phyloP scores from a whole-genome alignment of 2,329 filamentous ascomycete species.

The Macrophomina tecta region DNA sequence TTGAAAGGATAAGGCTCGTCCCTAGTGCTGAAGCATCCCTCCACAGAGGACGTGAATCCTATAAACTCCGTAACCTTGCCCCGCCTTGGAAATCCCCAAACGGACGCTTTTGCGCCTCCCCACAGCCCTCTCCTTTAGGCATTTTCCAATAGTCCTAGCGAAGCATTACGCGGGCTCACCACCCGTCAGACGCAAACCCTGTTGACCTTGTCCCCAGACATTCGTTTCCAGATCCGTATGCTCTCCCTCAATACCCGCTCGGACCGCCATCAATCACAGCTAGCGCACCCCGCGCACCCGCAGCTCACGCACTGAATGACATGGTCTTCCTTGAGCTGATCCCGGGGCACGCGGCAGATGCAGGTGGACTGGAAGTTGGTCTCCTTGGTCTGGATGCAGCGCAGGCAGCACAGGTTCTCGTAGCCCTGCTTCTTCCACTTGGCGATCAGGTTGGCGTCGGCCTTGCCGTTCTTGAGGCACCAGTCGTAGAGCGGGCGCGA shows the following conservation, averaged over 20 bases:
- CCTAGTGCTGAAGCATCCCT: background rate
- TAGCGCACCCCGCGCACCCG: constrained; percentile 85
- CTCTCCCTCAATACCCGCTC: too few species aligned
- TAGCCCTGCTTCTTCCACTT: constrained; percentile 99
- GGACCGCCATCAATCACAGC: constrained; percentile 10
- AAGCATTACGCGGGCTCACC: background rate
- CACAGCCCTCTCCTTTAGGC: background rate
- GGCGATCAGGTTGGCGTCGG: constrained; percentile 91
- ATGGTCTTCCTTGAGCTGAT: constrained; percentile 87
- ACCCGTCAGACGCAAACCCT: too few species aligned
- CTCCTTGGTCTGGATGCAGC: constrained; percentile 99
- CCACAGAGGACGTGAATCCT: background rate
- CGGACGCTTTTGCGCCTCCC: background rate
- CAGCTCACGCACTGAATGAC: constrained; percentile 94
- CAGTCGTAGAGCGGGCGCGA: constrained; percentile 92
- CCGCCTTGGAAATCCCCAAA: background rate
- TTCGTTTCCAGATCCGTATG: background rate
- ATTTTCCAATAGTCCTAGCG: background rate
- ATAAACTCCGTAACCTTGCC: background rate
- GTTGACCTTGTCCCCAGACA: too few species aligned
- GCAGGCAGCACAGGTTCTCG: constrained; percentile 94
- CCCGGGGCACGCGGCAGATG: constrained; percentile 91
- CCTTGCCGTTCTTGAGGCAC: constrained; percentile 95
- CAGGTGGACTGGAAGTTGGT: constrained; percentile 98
- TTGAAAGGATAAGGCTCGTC: too few species aligned